Percentiles rank a stretch among this genome's conserved stretches.
These are phyloP conservation scores for Recurvomyces mirabilis DNA, from an alignment of 495 filamentous ascomycete genomes.

Conservation along the genomic window DNA sequence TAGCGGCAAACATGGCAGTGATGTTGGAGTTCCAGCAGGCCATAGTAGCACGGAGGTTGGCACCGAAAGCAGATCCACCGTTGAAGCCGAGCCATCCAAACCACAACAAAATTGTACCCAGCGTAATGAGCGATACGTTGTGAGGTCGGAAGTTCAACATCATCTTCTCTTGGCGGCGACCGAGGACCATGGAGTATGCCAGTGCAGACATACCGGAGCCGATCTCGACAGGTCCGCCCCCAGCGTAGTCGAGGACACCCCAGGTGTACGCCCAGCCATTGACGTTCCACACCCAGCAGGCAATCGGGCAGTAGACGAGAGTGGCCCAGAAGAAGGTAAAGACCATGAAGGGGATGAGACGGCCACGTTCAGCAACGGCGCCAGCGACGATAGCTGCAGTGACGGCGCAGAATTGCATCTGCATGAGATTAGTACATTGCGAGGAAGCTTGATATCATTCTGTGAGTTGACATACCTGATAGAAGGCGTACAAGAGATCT, in stretches of 20 bases:
- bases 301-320: slow-evolving; percentile 90
- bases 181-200: slow-evolving; percentile 90
- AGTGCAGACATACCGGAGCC: slow-evolving; percentile 84
- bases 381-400: slow-evolving; percentile 91
- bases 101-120: slow-evolving; percentile 93
- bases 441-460: too few species aligned
- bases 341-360: slow-evolving; percentile 87
- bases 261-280: slow-evolving; percentile 90
- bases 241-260: slow-evolving; percentile 92
- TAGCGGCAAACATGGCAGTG: slow-evolving; percentile 76
- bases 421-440: too few species aligned
- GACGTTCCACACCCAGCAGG: slow-evolving; percentile 90
- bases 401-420: slow-evolving; percentile 94
- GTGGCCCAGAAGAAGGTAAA: slow-evolving; percentile 96
- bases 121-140: slow-evolving; percentile 94
- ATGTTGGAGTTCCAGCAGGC: slow-evolving; percentile 96
- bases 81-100: slow-evolving; percentile 99
- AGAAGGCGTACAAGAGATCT: slow-evolving; percentile 53
- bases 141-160: slow-evolving; percentile 83
- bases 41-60: slow-evolving; percentile 89
- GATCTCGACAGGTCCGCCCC: slow-evolving; percentile 96
- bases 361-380: slow-evolving; percentile 85
- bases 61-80: slow-evolving; percentile 91
- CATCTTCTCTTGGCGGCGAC: slow-evolving; percentile 97
- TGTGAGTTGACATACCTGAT: slow-evolving; percentile 54